Evolutionary conservation across 2,329 filamentous ascomycete species (phyloP).

Genomic region (Paraphaeosphaeria minitans): DNA sequence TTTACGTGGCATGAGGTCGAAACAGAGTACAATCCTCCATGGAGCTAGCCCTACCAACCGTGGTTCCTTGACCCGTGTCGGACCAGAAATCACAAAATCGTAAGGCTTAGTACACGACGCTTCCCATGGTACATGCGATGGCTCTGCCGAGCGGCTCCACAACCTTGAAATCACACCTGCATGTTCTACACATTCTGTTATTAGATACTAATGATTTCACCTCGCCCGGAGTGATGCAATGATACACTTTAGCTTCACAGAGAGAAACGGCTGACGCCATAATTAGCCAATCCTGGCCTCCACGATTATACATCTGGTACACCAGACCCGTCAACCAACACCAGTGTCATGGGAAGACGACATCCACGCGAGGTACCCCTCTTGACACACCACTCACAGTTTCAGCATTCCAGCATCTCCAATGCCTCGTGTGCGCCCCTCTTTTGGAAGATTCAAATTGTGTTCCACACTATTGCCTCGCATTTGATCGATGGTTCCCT

Average conservation of each 20-base stretch:
- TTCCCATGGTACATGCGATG: not conserved
- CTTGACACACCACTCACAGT: not conserved
- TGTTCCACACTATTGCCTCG: too few relatives aligned
- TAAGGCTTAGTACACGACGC: not conserved
- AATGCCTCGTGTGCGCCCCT: not conserved
- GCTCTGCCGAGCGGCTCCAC: not conserved
- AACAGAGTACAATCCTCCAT: not conserved
- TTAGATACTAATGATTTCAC: not conserved
- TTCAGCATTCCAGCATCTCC: not conserved
- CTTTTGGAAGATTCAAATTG: too few relatives aligned
- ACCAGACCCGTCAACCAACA: not conserved
- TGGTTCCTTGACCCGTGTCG: constrained; percentile 1
- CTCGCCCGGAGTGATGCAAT: not conserved
- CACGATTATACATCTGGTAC: not conserved
- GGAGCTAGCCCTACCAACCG: constrained; percentile 4
- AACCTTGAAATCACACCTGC: not conserved
- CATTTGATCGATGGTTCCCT: too few relatives aligned
- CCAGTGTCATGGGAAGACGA: not conserved
- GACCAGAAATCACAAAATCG: not conserved
- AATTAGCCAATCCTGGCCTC: not conserved
- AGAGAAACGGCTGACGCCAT: not conserved
- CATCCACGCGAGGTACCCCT: not conserved
- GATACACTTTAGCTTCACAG: not conserved
- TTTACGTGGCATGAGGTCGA: constrained; percentile 2
- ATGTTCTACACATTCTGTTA: not conserved